Base-by-base conservation (phyloP, 2,329 filamentous ascomycete genomes). In the Botrytis fabae region DNA sequence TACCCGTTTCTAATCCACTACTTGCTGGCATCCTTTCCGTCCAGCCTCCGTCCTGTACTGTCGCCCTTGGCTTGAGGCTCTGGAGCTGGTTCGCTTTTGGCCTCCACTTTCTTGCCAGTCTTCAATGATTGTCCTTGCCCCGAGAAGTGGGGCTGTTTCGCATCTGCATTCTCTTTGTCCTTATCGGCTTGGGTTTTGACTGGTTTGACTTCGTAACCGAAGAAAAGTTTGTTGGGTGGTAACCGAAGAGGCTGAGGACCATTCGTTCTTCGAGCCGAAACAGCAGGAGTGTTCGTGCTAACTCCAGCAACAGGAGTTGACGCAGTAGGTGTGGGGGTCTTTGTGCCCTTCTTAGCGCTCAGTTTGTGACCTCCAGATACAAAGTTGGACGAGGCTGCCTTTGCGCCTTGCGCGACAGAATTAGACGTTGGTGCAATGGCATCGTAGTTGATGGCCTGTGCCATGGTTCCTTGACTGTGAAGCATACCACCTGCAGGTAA, bases 381-480 rank as follows among this genome's bases (percentile, higher is more conserved):
- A 82, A 98, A 98, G 81, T 96, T 92, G 1, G 93, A 95, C 0
- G 91, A 88, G 2, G 87, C 86, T 7, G 89, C 88, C 77, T 86
- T 87, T 18, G 89, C 88, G 54, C 89, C 90, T 14, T 86, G 85
- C 9, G 88, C 89, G 22, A 89, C 90, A 22, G 90, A 87, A 2
- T 86, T 89, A 10, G 93, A 88, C 5, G 90, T 90, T 1, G 96
- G 95, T 0, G 94, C 93, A 77, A 99, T 97, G 46, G 94, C 89
- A 70, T 90, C 89, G 83, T 98, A 99, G 85, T 98, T 98, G 85
- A 99, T 98, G n/a, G 94, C 90, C 79, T 97, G 94, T 0, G 96
- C 95, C 96, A 99, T 99, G 74, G 91, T 95, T 18, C 96, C 96
- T 78, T 97, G 93, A 75, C 86, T 90, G 82, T 97, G 94, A 38